A percentile compares a stretch with the other conserved stretches of the same genome.
Evolutionary conservation across 495 filamentous ascomycete species (phyloP).

Genomic region (Cercophora samala): DNA sequence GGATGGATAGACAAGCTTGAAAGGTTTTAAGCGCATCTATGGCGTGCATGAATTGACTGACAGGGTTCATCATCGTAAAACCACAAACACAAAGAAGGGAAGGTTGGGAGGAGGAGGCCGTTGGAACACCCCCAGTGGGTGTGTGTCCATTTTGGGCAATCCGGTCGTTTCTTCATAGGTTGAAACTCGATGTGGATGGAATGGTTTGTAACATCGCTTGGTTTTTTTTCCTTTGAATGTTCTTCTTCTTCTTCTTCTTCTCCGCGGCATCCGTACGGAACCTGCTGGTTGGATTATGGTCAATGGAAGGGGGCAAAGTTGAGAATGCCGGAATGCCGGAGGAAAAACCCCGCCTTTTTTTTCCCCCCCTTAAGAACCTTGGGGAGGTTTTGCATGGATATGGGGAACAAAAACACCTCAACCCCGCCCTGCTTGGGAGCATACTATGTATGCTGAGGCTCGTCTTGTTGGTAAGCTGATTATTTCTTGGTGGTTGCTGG

Average conservation of each 20-base stretch:
- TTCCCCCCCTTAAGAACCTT: too few species aligned
- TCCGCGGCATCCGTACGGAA: background rate
- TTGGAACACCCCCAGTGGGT: background rate
- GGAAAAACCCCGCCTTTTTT: conserved; percentile 1
- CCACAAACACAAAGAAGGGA: background rate
- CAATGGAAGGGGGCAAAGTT: too few species aligned
- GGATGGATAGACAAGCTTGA: background rate
- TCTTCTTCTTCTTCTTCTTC: background rate
- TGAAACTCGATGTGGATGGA: background rate
- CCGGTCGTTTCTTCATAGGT: background rate
- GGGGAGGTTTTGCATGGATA: too few species aligned
- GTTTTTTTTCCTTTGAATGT: background rate
- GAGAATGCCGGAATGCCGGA: background rate
- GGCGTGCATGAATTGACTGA: background rate
- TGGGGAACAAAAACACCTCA: background rate
- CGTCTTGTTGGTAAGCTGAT: background rate
- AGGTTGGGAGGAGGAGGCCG: too few species aligned
- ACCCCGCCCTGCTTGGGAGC: background rate
- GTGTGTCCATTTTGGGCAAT: background rate
- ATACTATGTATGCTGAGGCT: background rate
- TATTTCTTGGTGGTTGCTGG: background rate
- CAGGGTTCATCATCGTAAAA: background rate
- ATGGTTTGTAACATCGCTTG: background rate
- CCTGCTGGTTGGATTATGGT: background rate
- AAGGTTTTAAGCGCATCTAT: conserved; percentile 3